Conservation (phyloP, 2,329 filamentous ascomycete genomes). For the Colletotrichum musicola region DNA sequence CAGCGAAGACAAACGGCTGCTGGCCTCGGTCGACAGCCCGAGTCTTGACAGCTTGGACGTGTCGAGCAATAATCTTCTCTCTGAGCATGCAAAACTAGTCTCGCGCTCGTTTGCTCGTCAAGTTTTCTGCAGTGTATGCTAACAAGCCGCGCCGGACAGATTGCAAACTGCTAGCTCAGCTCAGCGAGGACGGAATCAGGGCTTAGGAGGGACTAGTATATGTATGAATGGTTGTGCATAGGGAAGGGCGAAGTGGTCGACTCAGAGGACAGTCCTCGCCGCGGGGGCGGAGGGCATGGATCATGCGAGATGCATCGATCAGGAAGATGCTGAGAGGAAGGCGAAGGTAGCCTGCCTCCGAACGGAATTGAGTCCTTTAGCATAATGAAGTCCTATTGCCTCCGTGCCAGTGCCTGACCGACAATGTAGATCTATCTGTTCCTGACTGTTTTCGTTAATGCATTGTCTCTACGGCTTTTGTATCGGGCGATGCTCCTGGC, state of each 20-base stretch:
- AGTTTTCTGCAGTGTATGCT: not conserved
- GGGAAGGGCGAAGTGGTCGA: no score
- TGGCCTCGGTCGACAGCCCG: constrained; percentile 14
- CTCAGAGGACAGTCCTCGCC: no score
- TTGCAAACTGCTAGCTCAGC: not conserved
- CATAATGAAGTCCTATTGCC: not conserved
- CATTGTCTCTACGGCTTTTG: not conserved
- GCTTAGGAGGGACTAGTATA: no score
- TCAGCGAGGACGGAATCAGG: no score
- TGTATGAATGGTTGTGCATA: no score
- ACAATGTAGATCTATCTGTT: no score
- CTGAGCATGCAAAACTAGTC: constrained; percentile 51
- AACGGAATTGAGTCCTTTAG: not conserved
- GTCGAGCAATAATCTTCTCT: constrained; percentile 70
- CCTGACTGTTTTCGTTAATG: not conserved
- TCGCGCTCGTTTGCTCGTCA: not conserved
- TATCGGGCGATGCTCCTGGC: not conserved
- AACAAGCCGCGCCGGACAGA: not conserved
- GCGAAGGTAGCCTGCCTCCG: no score
- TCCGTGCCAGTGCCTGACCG: not conserved
- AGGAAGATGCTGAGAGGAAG: no score
- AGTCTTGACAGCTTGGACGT: constrained; percentile 53
- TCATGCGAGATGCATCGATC: no score
- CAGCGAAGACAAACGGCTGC: constrained; percentile 42
- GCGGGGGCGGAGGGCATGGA: no score